These are phyloP conservation scores for Dentipellis fragilis DNA, from an alignment of 768 basidiomycete genomes.

Conservation along the genomic window DNA sequence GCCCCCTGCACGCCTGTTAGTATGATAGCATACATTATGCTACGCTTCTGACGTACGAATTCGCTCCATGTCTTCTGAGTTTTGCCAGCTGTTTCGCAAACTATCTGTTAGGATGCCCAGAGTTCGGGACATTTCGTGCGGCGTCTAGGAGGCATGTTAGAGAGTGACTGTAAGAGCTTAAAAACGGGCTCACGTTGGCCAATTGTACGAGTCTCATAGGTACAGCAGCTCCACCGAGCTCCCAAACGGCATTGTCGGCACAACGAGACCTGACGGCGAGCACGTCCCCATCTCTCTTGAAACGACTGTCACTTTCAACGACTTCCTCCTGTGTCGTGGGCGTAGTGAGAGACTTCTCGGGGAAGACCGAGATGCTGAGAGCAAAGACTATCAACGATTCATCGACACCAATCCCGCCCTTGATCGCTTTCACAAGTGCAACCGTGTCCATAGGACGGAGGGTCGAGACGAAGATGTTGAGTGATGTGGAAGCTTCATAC, in stretches of 20 bases:
- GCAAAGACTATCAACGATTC: slow-evolving; percentile 31
- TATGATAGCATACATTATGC: not conserved
- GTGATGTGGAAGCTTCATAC: slow-evolving; percentile 74
- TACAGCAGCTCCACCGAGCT: slow-evolving; percentile 73
- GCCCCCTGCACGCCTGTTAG: slow-evolving; percentile 42
- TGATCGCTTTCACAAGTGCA: slow-evolving; percentile 40
- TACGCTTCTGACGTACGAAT: slow-evolving; percentile 63
- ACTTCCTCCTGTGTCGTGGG: not conserved
- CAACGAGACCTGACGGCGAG: slow-evolving; percentile 49
- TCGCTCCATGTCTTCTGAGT: slow-evolving; percentile 90
- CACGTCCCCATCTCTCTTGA: slow-evolving; percentile 38
- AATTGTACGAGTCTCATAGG: slow-evolving; percentile 66
- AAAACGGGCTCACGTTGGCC: slow-evolving; percentile 42
- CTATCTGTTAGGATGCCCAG: slow-evolving; percentile 68
- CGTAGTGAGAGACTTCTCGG: slow-evolving; percentile 2
- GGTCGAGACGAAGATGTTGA: slow-evolving; percentile 65
- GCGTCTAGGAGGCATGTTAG: slow-evolving; percentile 33
- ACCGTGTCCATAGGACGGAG: slow-evolving; percentile 24
- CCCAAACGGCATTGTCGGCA: slow-evolving; percentile 71
- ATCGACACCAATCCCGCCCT: slow-evolving; percentile 34
- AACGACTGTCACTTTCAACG: slow-evolving; percentile 1
- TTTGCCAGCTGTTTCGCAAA: slow-evolving; percentile 80
- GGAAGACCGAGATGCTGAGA: slow-evolving; percentile 23
- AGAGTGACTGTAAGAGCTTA: not conserved
- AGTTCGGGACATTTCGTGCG: slow-evolving; percentile 68